These are phyloP conservation scores for Cladosporium phlei DNA, from an alignment of 2,329 filamentous ascomycete genomes.

Conservation along the genomic window DNA sequence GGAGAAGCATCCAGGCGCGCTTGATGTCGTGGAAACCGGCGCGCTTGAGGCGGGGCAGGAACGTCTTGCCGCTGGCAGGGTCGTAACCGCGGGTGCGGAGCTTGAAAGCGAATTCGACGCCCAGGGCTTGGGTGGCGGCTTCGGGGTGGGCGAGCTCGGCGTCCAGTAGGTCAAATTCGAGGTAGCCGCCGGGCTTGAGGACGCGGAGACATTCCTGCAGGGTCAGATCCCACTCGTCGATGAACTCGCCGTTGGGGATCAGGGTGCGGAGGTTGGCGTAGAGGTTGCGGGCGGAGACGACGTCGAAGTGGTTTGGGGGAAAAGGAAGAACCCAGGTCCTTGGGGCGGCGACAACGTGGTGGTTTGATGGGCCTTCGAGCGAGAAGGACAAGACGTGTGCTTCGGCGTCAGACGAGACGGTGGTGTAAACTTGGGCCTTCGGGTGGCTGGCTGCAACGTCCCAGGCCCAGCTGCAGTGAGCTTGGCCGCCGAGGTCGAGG, in stretches of 20 bases:
- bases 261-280: conserved; percentile 73
- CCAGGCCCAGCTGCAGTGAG: conserved; percentile 93
- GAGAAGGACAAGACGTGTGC: conserved; percentile 56
- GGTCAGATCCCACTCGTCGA: conserved; percentile 82
- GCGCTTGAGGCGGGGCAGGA: conserved; percentile 67
- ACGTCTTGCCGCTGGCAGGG: conserved; percentile 73
- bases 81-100: conserved; percentile 89
- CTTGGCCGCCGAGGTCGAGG: conserved; percentile 80
- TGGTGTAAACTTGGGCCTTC: conserved; percentile 80
- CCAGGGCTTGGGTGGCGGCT: conserved; percentile 71
- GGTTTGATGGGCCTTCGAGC: conserved; percentile 79
- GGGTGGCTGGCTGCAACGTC: conserved; percentile 82
- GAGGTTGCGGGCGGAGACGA: conserved; percentile 83
- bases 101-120: conserved; percentile 86
- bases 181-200: conserved; percentile 84
- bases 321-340: conserved; percentile 80
- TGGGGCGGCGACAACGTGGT: conserved; percentile 74
- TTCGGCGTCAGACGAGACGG: conserved; percentile 41
- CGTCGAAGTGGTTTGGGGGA: conserved; percentile 77
- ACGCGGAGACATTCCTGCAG: conserved; percentile 83
- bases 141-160: conserved; percentile 85
- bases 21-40: conserved; percentile 76
- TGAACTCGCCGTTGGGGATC: conserved; percentile 46
- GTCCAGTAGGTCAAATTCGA: conserved; percentile 88
- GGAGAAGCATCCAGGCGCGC: conserved; percentile 83